phyloP scores from a whole-genome alignment of 1,284 basidiomycete genomes.

The Austroboletus novae-zelandiae region DNA sequence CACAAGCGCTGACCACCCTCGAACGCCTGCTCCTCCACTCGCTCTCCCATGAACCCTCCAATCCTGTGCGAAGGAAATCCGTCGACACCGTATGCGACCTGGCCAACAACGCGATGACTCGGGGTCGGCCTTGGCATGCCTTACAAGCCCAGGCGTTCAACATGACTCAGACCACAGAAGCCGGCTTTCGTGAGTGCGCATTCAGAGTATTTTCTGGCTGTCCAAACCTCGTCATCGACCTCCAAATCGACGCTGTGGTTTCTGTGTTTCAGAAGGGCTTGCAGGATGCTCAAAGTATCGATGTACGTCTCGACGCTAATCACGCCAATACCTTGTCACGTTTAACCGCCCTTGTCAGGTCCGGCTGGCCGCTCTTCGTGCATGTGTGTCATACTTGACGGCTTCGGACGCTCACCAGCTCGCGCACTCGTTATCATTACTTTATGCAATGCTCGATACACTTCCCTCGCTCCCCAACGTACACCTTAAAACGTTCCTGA shows the following conservation, averaged over 20 bases:
- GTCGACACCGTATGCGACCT: slow-evolving; percentile 74
- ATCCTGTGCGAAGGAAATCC: slow-evolving; percentile 60
- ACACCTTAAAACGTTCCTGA: slow-evolving; percentile 61
- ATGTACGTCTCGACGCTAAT: slow-evolving; percentile 41
- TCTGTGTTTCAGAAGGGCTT: slow-evolving; percentile 62
- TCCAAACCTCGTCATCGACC: slow-evolving; percentile 68
- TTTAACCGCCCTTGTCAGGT: slow-evolving; percentile 34
- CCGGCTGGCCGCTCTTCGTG: slow-evolving; percentile 53
- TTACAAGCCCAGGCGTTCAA: slow-evolving; percentile 66
- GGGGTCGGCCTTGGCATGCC: slow-evolving; percentile 76
- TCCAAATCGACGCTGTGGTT: slow-evolving; percentile 65
- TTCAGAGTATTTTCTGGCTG: slow-evolving; percentile 67
- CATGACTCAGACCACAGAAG: slow-evolving; percentile 52
- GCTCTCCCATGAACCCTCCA: slow-evolving; percentile 55
- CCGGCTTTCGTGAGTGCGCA: slow-evolving; percentile 41
- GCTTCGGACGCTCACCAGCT: slow-evolving; percentile 55
- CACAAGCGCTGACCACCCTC: slow-evolving; percentile 60
- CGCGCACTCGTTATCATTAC: slow-evolving; percentile 51
- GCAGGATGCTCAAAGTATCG: slow-evolving; percentile 58
- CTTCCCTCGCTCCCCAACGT: slow-evolving; percentile 53
- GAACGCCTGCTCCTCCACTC: slow-evolving; percentile 70
- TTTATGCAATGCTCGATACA: slow-evolving; percentile 68
- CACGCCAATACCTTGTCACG: no score
- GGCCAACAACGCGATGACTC: slow-evolving; percentile 66
- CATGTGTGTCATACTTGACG: slow-evolving; percentile 61